Percentiles rank a stretch among this genome's conserved stretches.
Evolutionary conservation across 768 basidiomycete genomes (phyloP).

Genomic region (Cubamyces sp.): DNA sequence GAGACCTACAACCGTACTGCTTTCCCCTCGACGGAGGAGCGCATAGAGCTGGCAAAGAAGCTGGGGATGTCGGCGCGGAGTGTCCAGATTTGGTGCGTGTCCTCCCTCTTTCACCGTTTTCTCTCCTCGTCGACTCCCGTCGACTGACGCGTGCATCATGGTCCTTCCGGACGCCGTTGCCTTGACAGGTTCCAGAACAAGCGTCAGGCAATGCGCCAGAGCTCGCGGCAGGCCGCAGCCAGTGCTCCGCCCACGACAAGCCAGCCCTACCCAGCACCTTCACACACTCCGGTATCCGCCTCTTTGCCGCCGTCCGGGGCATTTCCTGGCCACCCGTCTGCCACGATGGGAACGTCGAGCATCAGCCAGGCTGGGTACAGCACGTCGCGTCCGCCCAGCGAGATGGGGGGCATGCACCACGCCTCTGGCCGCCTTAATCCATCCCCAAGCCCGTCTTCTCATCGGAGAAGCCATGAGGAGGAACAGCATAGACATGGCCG

Average conservation of each 20-base stretch:
- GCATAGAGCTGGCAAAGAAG: constrained; percentile 72
- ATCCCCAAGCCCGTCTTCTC: constrained; percentile 31
- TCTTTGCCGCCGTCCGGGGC: constrained; percentile 16
- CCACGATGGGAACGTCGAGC: constrained; percentile 19
- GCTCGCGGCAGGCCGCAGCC: constrained; percentile 63
- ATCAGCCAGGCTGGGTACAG: constrained; percentile 28
- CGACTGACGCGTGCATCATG: constrained; percentile 22
- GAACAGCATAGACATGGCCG: constrained; percentile 27
- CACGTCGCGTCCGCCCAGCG: constrained; percentile 18
- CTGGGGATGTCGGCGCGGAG: constrained; percentile 84
- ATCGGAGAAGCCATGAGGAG: constrained; percentile 32
- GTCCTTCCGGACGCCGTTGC: constrained; percentile 29
- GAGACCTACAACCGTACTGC: constrained; percentile 81
- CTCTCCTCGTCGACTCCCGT: background rate
- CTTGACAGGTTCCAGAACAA: constrained; percentile 82
- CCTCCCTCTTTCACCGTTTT: constrained; percentile 1
- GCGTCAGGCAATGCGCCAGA: constrained; percentile 81
- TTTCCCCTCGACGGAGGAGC: constrained; percentile 87
- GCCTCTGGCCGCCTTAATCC: constrained; percentile 27
- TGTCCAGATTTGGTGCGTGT: constrained; percentile 80
- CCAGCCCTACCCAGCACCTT: constrained; percentile 30
- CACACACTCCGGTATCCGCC: constrained; percentile 24
- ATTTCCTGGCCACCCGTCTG: constrained; percentile 15
- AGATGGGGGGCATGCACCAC: constrained; percentile 23
- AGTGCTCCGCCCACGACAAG: constrained; percentile 39